Conservation (phyloP, 495 filamentous ascomycete genomes). For the Achaetomiella virescens region DNA sequence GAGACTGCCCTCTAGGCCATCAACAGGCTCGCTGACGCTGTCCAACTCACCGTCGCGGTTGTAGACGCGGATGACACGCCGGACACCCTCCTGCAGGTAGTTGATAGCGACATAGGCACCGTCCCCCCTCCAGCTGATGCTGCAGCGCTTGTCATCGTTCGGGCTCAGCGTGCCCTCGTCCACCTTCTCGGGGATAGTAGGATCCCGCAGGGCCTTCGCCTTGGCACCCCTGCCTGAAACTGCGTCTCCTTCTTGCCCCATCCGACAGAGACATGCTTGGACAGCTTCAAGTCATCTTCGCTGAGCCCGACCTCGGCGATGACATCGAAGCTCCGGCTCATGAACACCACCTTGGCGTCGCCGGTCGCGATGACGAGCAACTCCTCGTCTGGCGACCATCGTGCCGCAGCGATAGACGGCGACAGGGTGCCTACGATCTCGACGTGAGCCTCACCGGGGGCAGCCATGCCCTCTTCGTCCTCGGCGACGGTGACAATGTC, state of each 20-base stretch:
- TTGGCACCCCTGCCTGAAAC: conserved; percentile 89
- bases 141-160: conserved; percentile 60
- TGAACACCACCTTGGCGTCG: conserved; percentile 75
- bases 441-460: conserved; percentile 60
- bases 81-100: conserved; percentile 55
- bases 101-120: conserved; percentile 88
- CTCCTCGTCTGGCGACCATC: conserved; percentile 95
- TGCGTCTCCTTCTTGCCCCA: conserved; percentile 99
- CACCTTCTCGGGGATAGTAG: conserved; percentile 88
- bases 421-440: conserved; percentile 93
- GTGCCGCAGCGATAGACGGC: conserved; percentile 79
- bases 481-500: conserved; percentile 84
- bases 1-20: conserved; percentile 75
- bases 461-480: conserved; percentile 49
- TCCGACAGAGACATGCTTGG: conserved; percentile 93
- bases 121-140: conserved; percentile 90
- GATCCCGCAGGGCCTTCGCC: conserved; percentile 82
- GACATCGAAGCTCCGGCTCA: conserved; percentile 87
- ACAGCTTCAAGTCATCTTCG: conserved; percentile 71
- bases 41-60: conserved; percentile 84
- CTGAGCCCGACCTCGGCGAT: conserved; percentile 65
- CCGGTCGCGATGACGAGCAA: conserved; percentile 75
- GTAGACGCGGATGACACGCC: conserved; percentile 80
- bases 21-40: conserved; percentile 88
- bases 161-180: conserved; percentile 73